Evolutionary conservation across 2,329 filamentous ascomycete genomes (phyloP).

Genomic region (Botrytis paeoniae): DNA sequence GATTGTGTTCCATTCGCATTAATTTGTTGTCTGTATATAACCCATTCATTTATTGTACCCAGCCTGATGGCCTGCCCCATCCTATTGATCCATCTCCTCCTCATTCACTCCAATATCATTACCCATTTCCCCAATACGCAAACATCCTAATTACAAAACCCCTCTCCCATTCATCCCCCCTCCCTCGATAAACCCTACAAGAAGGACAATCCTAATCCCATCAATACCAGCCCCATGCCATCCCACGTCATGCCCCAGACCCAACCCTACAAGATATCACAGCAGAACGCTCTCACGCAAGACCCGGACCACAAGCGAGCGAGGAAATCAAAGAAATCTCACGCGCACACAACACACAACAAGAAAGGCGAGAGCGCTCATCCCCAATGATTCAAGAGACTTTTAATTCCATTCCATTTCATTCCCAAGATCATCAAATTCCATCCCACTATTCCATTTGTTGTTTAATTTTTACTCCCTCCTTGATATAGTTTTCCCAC

Average conservation of each 20-base stretch:
- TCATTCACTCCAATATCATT: not conserved
- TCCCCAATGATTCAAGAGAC: not conserved
- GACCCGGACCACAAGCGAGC: not conserved
- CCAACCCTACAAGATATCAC: not conserved
- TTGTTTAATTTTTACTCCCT: slow-evolving; percentile 2
- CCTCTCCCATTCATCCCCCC: not conserved
- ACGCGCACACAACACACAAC: not conserved
- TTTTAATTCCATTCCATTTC: slow-evolving; percentile 6
- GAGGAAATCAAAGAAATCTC: not conserved
- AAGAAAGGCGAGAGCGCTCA: not conserved
- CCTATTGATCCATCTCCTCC: not conserved
- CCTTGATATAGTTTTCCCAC: not conserved
- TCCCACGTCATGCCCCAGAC: not conserved
- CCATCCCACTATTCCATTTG: slow-evolving; percentile 10
- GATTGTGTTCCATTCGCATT: not conserved
- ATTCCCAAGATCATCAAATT: not conserved
- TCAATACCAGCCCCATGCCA: not conserved
- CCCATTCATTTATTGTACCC: not conserved
- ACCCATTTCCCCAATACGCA: not conserved
- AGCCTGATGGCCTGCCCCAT: not conserved
- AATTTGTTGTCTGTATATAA: not conserved
- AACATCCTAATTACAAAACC: not conserved
- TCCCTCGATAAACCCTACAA: no score
- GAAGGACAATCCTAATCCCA: not conserved
- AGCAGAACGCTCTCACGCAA: not conserved